These are phyloP conservation scores for Rhizophora mangle DNA, from an alignment of 345 rosid species.

Conservation along the genomic window DNA sequence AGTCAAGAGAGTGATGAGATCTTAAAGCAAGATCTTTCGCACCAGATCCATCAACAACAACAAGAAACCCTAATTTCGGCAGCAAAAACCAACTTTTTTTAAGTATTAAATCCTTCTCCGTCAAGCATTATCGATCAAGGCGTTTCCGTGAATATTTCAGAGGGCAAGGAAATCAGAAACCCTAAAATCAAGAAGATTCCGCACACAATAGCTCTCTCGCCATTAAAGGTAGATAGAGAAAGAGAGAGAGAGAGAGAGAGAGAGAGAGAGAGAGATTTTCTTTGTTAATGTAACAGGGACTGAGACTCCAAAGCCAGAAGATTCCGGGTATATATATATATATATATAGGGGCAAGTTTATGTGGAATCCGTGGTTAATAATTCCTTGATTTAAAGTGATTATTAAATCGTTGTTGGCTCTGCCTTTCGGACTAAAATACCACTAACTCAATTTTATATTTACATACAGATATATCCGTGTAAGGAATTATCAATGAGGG, in stretches of 20 bases:
- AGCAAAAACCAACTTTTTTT: background rate
- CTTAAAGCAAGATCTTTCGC: conserved; percentile 11
- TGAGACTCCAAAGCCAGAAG: background rate
- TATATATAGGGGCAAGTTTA: no score
- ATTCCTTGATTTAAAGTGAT: no score
- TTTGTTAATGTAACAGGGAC: conserved; percentile 11
- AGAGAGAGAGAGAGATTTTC: no score
- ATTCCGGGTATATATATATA: no score
- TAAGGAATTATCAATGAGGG: no score
- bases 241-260: no score
- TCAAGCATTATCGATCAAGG: background rate
- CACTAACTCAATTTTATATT: no score
- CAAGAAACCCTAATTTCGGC: conserved; percentile 25
- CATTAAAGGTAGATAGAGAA: background rate
- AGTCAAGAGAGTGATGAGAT: background rate
- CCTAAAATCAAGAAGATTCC: background rate
- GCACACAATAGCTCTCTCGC: background rate
- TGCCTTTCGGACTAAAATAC: no score
- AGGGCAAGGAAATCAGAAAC: background rate
- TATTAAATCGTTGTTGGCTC: no score
- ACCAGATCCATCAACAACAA: conserved; percentile 41
- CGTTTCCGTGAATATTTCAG: background rate
- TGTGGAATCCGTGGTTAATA: no score
- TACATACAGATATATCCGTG: no score
- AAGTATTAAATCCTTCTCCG: background rate